Base-by-base conservation (phyloP, 2,329 filamentous ascomycete genomes). In the Capronia coronata region DNA sequence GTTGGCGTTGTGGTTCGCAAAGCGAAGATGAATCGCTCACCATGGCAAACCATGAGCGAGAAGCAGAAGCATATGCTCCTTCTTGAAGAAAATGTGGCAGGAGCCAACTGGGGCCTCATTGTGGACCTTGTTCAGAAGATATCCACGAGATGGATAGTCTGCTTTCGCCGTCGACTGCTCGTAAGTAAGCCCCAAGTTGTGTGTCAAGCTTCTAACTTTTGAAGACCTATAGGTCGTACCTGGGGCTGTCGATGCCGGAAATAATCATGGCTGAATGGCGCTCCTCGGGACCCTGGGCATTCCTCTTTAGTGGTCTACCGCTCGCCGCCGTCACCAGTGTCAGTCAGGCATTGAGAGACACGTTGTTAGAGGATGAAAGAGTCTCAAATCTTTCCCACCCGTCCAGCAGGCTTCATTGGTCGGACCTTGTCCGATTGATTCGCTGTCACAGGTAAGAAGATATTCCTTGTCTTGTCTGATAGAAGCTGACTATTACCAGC, bases 1-100 rank as follows among this genome's bases (percentile, higher is more conserved):
- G 72, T 74, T 65, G 72, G 72, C 2, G 68, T 74, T 32, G 70
- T 73, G 32, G 71, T 51, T 70, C 68, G 46, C 63, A 67, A 49
- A 66, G 70, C 52, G 64, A 69, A 55, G 63, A 65, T 13, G 67
- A 62, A 44, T 23, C 51, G 43, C 29, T 43, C 44, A 16, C 29
- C 22, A 8, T 55, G 51, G 49, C 45, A 59, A 41, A 34, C 25
- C 30, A 49, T 63, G 21, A 61, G 60, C 46, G 58, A 61, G n/a
- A 60, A 64, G 27, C 66, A 64, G 48, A 68, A 71, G 51, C 62
- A 65, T 52, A 62, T 68, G 49, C 67, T 65, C 43, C 59, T 70
- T 63, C 11, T 51, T 9, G 46, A 49, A 18, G 56, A 59, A 44
- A 51, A 55, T 38, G 29, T 47, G 14, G 41, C 49, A 11, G 56